These are phyloP conservation scores for Chondrus crispus DNA, from an alignment of 23 red algal genomes.

Conservation along the genomic window DNA sequence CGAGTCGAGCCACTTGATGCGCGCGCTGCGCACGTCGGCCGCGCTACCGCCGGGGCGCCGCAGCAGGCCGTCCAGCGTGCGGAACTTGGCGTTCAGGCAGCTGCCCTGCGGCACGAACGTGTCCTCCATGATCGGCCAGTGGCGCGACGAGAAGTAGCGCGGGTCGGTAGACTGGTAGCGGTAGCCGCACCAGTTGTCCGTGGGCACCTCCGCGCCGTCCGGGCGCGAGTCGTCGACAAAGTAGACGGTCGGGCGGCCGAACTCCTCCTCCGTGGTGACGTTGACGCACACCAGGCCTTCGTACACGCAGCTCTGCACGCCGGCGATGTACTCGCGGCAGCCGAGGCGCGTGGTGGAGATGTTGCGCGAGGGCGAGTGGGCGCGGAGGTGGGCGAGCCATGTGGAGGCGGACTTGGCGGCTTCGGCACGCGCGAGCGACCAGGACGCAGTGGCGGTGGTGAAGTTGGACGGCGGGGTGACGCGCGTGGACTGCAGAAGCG, in stretches of 20 bases:
- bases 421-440: not conserved
- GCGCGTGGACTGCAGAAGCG: no score
- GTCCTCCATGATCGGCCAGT: conserved; percentile 41
- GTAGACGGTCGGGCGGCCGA: conserved; percentile 15
- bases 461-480: no score
- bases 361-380: not conserved
- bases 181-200: conserved; percentile 25
- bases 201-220: not conserved
- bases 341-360: not conserved
- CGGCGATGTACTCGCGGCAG: conserved; percentile 34
- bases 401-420: not conserved
- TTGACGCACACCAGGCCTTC: conserved; percentile 43
- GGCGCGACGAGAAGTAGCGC: conserved; percentile 27
- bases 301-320: conserved; percentile 37
- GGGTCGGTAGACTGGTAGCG: conserved; percentile 34
- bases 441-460: not conserved
- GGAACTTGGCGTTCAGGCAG: conserved; percentile 19
- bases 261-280: not conserved
- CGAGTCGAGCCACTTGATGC: conserved; percentile 38
- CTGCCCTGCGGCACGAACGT: conserved; percentile 26
- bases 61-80: not conserved
- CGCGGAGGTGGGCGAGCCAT: not conserved
- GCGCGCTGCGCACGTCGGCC: not conserved
- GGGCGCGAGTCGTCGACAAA: not conserved
- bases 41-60: not conserved